Percentiles rank a stretch among this genome's conserved stretches.
phyloP scores from a whole-genome alignment of 2,329 filamentous ascomycete genomes.

The Aciculosporium take region DNA sequence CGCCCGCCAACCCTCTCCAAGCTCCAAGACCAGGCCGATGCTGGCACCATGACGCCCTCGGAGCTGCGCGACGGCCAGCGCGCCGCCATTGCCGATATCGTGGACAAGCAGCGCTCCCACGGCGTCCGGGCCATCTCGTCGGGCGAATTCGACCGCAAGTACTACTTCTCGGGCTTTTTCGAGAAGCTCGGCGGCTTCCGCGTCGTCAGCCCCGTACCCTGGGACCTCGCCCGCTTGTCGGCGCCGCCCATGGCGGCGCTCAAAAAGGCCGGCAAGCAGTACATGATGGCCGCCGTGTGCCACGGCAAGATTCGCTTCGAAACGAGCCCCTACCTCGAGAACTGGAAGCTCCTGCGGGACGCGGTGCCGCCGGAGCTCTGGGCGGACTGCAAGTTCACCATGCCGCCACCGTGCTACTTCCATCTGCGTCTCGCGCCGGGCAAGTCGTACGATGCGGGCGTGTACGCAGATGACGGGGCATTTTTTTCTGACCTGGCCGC shows the following conservation, averaged over 20 bases:
- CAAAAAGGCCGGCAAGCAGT: slow-evolving; percentile 23
- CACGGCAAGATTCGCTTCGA: slow-evolving; percentile 28
- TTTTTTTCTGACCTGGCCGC: slow-evolving; percentile 43
- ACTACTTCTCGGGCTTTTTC: slow-evolving; percentile 35
- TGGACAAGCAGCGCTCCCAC: slow-evolving; percentile 48
- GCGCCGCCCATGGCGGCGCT: slow-evolving; percentile 26
- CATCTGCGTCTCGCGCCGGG: slow-evolving; percentile 38
- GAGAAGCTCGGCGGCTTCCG: slow-evolving; percentile 29
- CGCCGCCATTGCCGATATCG: slow-evolving; percentile 48
- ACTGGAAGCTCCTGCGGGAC: slow-evolving; percentile 24
- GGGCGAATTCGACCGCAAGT: slow-evolving; percentile 49
- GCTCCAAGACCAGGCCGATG: slow-evolving; percentile 33
- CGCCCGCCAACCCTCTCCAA: slow-evolving; percentile 48
- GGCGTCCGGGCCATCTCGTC: slow-evolving; percentile 51
- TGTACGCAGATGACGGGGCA: slow-evolving; percentile 36
- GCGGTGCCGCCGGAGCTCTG: slow-evolving; percentile 42
- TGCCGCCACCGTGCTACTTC: slow-evolving; percentile 55
- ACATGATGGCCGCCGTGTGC: slow-evolving; percentile 26
- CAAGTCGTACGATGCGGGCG: slow-evolving; percentile 37
- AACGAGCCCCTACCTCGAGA: slow-evolving; percentile 27
- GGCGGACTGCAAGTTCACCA: slow-evolving; percentile 52
- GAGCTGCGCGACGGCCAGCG: slow-evolving; percentile 44
- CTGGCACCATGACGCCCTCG: slow-evolving; percentile 23
- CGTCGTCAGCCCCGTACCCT: slow-evolving; percentile 23
- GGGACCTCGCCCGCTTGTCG: slow-evolving; percentile 22